phyloP scores from a whole-genome alignment of 1,139 yeast species.

The Dujonia santamariae region DNA sequence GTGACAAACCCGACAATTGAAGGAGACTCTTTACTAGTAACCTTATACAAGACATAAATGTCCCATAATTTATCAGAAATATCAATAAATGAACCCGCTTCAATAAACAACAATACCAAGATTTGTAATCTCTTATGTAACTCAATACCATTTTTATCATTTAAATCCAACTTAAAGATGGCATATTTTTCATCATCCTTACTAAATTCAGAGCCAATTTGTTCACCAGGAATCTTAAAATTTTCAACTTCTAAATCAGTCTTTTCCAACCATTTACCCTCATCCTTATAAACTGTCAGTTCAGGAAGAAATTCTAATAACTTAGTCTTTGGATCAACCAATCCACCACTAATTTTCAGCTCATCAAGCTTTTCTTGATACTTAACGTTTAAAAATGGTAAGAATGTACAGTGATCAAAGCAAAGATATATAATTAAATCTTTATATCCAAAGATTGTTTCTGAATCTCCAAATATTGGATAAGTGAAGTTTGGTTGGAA shows the following conservation, averaged over 20 bases:
- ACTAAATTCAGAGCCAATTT: slow-evolving; percentile 29
- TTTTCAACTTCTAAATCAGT: slow-evolving; percentile 46
- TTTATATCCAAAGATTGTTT: slow-evolving; percentile 81
- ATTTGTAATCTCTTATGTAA: slow-evolving; percentile 74
- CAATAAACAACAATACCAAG: slow-evolving; percentile 79
- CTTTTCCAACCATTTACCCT: slow-evolving; percentile 59
- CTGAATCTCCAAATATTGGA: slow-evolving; percentile 90
- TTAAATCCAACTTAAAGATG: slow-evolving; percentile 39
- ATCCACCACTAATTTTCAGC: slow-evolving; percentile 31
- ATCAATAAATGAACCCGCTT: slow-evolving; percentile 91
- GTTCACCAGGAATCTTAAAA: slow-evolving; percentile 49
- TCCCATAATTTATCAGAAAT: slow-evolving; percentile 74
- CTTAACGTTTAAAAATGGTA: slow-evolving; percentile 53
- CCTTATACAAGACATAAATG: slow-evolving; percentile 50
- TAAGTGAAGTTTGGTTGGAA: slow-evolving; percentile 82
- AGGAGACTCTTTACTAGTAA: slow-evolving; percentile 30
- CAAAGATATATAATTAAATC: slow-evolving; percentile 52
- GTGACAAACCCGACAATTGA: slow-evolving; percentile 77
- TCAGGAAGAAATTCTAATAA: slow-evolving; percentile 60
- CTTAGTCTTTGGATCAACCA: slow-evolving; percentile 51
- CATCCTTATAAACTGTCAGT: slow-evolving; percentile 59
- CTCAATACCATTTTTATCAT: slow-evolving; percentile 40
- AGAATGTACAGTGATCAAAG: slow-evolving; percentile 45
- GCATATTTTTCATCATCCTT: slow-evolving; percentile 26
- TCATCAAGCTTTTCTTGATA: slow-evolving; percentile 51